Base-by-base conservation (phyloP, 345 rosid species). In the Streptanthus diversifolius region DNA sequence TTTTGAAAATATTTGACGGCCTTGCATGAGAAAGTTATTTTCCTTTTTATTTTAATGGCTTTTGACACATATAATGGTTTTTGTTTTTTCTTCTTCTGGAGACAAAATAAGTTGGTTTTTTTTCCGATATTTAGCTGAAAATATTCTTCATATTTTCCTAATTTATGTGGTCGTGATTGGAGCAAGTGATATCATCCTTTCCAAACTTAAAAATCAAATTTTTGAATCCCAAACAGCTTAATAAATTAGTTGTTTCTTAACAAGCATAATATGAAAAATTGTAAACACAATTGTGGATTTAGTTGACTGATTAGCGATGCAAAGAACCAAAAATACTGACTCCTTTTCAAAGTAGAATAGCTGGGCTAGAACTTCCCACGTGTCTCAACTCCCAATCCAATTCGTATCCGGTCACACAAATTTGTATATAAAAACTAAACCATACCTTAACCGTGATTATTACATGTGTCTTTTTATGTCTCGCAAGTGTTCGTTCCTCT, bases 391-490 rank as follows among this genome's bases (percentile, higher is more conserved):
- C n/a, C 25, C n/a, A 35, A 14, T 22, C 32, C 45, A 39, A 39
- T 39, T 39, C 49, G 21, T 13, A 21, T 55, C 45, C 59, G 70
- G 70, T 66, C 17, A 44, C 2, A 37, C 14, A 11, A 5, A n/a
- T 11, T 8, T 15, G 60, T 30, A 22, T n/a, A n/a, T 0, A 9
- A 29, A 53, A n/a, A 72, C 12, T 8, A 65, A 73, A 73, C 77
- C 76, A 43, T 21, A 32, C 18, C 17, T 53, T 4, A 65, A 55
- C 71, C 78, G 68, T n/a, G 72, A 7, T 63, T 65, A 5, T 7
- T 51, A 60, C 57, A 45, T 22, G 4, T 12, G 41, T 35, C 5
- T 22, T n/a, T 8, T 13, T 10, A 11, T 51, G n/a, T 71, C 32
- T 60, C 21, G 41, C 1, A 33, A 36, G 33, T 21, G 62, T 10